Percentiles rank a stretch among this genome's conserved stretches.
Evolutionary conservation across 2,329 filamentous ascomycete species (phyloP).

Genomic region (Trichoderma aggressivum): DNA sequence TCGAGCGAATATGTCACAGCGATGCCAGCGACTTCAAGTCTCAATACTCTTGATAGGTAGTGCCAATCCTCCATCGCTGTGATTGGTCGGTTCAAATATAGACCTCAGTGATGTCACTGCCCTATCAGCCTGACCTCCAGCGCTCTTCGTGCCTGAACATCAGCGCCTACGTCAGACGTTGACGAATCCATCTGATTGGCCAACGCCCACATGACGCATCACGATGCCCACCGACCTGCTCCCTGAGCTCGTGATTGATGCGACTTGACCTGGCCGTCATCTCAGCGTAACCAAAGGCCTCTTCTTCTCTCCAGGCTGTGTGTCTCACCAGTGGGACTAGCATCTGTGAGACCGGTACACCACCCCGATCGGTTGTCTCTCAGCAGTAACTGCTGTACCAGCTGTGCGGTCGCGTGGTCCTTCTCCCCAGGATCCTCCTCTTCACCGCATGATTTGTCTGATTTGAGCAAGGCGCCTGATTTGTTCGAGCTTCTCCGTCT

Average conservation of each 20-base stretch:
- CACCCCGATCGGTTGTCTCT: not conserved
- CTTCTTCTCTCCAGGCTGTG: not conserved
- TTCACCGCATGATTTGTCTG: conserved; percentile 11
- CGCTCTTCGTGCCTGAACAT: conserved; percentile 7
- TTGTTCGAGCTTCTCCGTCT: not conserved
- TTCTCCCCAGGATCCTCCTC: not conserved
- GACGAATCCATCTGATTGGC: conserved; percentile 10
- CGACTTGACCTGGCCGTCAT: not conserved
- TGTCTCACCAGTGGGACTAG: not conserved
- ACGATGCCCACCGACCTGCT: not conserved
- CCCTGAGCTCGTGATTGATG: conserved; percentile 12
- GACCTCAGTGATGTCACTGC: not conserved
- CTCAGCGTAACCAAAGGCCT: not conserved
- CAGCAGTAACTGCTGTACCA: not conserved
- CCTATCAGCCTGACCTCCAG: not conserved
- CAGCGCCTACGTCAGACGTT: not conserved
- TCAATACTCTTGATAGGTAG: not conserved
- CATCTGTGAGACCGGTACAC: not conserved
- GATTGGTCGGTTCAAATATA: not conserved
- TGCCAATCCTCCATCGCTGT: not conserved
- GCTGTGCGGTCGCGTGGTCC: conserved; percentile 9
- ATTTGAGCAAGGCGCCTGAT: not conserved
- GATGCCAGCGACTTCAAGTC: no score
- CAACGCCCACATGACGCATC: conserved; percentile 14
- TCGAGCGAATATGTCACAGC: not conserved